Conservation (phyloP, 495 filamentous ascomycete genomes). For the Daldinia decipiens region DNA sequence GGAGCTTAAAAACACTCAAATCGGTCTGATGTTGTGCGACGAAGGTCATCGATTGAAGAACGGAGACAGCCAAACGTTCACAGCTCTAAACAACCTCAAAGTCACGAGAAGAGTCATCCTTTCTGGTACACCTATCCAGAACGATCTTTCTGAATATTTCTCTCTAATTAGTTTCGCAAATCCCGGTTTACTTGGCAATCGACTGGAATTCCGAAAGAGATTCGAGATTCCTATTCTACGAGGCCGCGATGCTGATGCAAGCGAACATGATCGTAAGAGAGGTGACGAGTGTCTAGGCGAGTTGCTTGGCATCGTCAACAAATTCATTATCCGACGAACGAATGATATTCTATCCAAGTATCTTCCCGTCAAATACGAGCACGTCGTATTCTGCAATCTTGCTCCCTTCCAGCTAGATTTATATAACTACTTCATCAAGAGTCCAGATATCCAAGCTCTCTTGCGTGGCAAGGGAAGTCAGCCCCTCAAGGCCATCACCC, state of each 20-base stretch:
- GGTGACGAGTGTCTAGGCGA: constrained; percentile 87
- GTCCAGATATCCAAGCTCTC: constrained; percentile 91
- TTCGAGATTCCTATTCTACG: constrained; percentile 93
- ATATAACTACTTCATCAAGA: constrained; percentile 97
- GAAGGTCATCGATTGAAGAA: constrained; percentile 99
- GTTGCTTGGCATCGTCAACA: constrained; percentile 88
- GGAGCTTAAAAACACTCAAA: constrained; percentile 84
- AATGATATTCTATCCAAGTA: constrained; percentile 99
- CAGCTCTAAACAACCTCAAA: constrained; percentile 86
- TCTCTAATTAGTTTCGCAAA: constrained; percentile 97
- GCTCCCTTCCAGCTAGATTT: constrained; percentile 90
- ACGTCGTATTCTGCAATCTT: constrained; percentile 99
- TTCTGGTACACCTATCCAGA: constrained; percentile 97
- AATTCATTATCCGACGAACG: constrained; percentile 97
- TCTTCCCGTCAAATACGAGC: constrained; percentile 97
- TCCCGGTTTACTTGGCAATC: constrained; percentile 87
- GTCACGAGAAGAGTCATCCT: constrained; percentile 93
- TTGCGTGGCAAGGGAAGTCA: constrained; percentile 95
- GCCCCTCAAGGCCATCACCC: constrained; percentile 93
- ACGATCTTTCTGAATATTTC: constrained; percentile 98
- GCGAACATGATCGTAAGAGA: constrained; percentile 81
- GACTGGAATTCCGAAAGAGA: constrained; percentile 92
- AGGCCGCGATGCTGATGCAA: constrained; percentile 90
- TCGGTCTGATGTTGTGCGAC: constrained; percentile 96
- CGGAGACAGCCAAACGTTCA: constrained; percentile 94